A percentile compares a stretch with the other conserved stretches of the same genome.
phyloP scores from a whole-genome alignment of 2,329 filamentous ascomycete species.

The Alternaria arborescens region DNA sequence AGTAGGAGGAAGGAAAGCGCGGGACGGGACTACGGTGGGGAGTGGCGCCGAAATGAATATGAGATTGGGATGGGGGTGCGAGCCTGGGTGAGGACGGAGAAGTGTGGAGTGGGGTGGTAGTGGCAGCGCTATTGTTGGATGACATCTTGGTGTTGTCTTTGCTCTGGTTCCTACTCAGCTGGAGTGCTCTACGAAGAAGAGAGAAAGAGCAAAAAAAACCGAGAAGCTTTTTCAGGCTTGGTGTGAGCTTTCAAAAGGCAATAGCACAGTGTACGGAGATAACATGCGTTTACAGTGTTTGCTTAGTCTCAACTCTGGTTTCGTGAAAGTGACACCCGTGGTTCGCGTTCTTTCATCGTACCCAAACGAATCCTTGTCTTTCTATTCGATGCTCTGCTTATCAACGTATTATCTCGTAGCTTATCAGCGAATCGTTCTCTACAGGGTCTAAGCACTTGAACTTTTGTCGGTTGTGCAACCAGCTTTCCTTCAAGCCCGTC shows the following conservation, averaged over 20 bases:
- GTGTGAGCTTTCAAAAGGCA: neutral
- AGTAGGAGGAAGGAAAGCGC: slow-evolving; percentile 1
- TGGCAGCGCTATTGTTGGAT: neutral
- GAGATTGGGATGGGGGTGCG: neutral
- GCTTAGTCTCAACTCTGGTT: neutral
- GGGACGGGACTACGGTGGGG: neutral
- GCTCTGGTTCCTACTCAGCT: neutral
- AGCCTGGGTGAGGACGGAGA: neutral
- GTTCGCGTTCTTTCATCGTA: neutral
- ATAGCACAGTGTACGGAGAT: neutral
- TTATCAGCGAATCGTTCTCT: neutral
- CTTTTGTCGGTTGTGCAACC: neutral
- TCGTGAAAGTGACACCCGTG: neutral
- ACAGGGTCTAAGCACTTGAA: neutral
- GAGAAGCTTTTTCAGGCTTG: neutral
- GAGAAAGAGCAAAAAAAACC: neutral
- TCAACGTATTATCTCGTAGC: neutral
- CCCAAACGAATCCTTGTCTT: neutral
- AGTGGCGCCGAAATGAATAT: slow-evolving; percentile 6
- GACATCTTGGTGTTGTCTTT: neutral
- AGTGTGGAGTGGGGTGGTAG: neutral
- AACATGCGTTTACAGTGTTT: neutral
- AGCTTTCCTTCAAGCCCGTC: neutral
- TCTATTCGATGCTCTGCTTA: neutral
- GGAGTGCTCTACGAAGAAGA: neutral